Evolutionary conservation across 75 land plant species (phyloP).

Genomic region (Ceratopteris richardii): DNA sequence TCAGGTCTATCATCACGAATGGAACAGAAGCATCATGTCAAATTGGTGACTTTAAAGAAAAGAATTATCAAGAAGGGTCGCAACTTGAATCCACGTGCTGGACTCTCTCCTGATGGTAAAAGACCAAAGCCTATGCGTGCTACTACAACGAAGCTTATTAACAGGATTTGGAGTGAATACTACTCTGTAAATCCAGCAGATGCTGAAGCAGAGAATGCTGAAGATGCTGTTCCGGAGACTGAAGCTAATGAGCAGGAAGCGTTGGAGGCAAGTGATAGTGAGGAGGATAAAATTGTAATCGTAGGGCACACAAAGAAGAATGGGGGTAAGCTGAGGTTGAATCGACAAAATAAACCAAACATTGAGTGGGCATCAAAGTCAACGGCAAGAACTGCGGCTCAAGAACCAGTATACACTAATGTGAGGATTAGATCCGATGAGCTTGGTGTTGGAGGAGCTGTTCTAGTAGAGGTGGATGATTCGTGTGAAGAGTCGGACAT

Average conservation of each 20-base stretch:
- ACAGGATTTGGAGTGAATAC: slow-evolving; percentile 85
- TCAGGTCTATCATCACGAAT: slow-evolving; percentile 55
- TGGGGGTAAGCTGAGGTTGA: not conserved
- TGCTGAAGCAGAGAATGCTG: slow-evolving; percentile 12
- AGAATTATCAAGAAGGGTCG: slow-evolving; percentile 26
- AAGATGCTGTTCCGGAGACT: slow-evolving; percentile 20
- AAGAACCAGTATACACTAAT: slow-evolving; percentile 37
- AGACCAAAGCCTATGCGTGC: slow-evolving; percentile 83
- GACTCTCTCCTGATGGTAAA: slow-evolving; percentile 35
- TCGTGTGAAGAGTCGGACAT: slow-evolving; percentile 25
- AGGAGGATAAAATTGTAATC: slow-evolving; percentile 14
- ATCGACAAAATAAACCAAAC: slow-evolving; percentile 4
- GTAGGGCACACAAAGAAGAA: not conserved
- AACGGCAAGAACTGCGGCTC: slow-evolving; percentile 30
- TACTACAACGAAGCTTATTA: slow-evolving; percentile 76
- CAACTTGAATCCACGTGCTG: slow-evolving; percentile 81
- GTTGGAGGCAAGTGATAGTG: slow-evolving; percentile 47
- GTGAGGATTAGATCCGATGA: slow-evolving; percentile 37
- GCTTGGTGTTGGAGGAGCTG: slow-evolving; percentile 51
- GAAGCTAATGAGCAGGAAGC: slow-evolving; percentile 48
- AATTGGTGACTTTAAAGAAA: slow-evolving; percentile 69
- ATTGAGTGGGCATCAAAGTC: slow-evolving; percentile 49
- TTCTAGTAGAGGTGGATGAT: slow-evolving; percentile 37
- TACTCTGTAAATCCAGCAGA: slow-evolving; percentile 41
- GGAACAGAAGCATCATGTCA: slow-evolving; percentile 86